phyloP scores from a whole-genome alignment of 2,329 filamentous ascomycete genomes.

The Curvularia spicifera region DNA sequence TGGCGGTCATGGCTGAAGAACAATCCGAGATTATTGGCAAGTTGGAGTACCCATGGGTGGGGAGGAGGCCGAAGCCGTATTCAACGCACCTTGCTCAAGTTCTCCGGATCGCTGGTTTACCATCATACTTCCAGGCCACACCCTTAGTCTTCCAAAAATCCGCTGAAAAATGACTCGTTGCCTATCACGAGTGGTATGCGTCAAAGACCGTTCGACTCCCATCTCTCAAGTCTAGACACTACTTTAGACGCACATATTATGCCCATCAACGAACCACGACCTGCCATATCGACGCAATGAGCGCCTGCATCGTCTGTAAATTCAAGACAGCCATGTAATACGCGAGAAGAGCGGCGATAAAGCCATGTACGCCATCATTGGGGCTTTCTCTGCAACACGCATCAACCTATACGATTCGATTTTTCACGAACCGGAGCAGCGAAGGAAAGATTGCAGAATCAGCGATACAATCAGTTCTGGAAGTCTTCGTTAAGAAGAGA shows the following conservation, averaged over 20 bases:
- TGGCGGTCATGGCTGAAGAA: slow-evolving; percentile 27
- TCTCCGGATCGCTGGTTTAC: not conserved
- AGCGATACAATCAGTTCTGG: not conserved
- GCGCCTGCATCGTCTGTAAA: slow-evolving; percentile 15
- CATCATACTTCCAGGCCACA: not conserved
- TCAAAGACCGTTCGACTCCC: slow-evolving; percentile 18
- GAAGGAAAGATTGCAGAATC: not conserved
- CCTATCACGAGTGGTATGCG: slow-evolving; percentile 4
- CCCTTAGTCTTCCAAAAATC: not conserved
- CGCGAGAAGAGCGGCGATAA: slow-evolving; percentile 19
- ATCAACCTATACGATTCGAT: not conserved
- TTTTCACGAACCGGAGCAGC: not conserved
- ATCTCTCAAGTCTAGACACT: slow-evolving; percentile 12
- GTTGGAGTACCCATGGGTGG: not conserved
- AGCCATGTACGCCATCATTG: slow-evolving; percentile 24
- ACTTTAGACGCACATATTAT: slow-evolving; percentile 27
- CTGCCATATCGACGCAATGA: not conserved
- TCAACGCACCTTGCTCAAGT: not conserved
- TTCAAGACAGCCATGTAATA: slow-evolving; percentile 11
- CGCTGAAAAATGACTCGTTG: not conserved
- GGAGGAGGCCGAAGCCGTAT: not conserved
- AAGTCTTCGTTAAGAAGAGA: not conserved
- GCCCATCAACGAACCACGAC: slow-evolving; percentile 20
- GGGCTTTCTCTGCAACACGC: slow-evolving; percentile 20
- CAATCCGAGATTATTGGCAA: not conserved